Evolutionary conservation across 2,329 filamentous ascomycete genomes (phyloP).

Genomic region (Penicillium sumatraense): DNA sequence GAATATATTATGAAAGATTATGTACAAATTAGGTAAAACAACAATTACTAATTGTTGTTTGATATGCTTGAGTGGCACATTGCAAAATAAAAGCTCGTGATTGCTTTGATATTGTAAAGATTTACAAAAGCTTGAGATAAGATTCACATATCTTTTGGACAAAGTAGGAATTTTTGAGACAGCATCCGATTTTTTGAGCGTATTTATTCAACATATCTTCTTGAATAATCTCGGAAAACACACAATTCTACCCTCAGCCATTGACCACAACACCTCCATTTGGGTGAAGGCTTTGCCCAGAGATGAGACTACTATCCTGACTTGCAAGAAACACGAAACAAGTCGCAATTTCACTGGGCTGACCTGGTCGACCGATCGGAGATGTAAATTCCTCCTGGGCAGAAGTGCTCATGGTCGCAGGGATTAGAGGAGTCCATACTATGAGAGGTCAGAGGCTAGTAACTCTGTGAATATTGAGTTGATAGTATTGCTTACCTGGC

Average conservation of each 20-base stretch:
- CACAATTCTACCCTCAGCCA: slow-evolving; percentile 33
- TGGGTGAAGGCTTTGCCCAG: slow-evolving; percentile 69
- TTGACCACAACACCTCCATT: slow-evolving; percentile 64
- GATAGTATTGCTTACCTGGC: slow-evolving; percentile 49
- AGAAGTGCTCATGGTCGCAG: slow-evolving; percentile 70
- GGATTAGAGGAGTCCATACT: slow-evolving; percentile 77
- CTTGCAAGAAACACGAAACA: slow-evolving; percentile 81
- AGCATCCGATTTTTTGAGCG: too few relatives aligned
- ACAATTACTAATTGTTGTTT: too few relatives aligned
- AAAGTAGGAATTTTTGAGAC: too few relatives aligned
- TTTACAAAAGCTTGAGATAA: too few relatives aligned
- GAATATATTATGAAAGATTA: too few relatives aligned
- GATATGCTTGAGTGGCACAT: too few relatives aligned
- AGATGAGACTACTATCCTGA: slow-evolving; percentile 72
- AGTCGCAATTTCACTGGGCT: slow-evolving; percentile 80
- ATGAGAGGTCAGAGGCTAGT: slow-evolving; percentile 7
- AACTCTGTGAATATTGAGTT: background rate
- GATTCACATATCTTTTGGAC: too few relatives aligned
- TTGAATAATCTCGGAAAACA: background rate
- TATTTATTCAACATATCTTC: too few relatives aligned
- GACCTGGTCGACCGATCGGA: slow-evolving; percentile 77
- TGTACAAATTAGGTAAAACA: too few relatives aligned
- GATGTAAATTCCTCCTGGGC: slow-evolving; percentile 72
- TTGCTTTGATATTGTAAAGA: too few relatives aligned
- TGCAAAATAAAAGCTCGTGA: too few relatives aligned